phyloP scores from a whole-genome alignment of 306 rosid species.

The Hippophae rhamnoides region DNA sequence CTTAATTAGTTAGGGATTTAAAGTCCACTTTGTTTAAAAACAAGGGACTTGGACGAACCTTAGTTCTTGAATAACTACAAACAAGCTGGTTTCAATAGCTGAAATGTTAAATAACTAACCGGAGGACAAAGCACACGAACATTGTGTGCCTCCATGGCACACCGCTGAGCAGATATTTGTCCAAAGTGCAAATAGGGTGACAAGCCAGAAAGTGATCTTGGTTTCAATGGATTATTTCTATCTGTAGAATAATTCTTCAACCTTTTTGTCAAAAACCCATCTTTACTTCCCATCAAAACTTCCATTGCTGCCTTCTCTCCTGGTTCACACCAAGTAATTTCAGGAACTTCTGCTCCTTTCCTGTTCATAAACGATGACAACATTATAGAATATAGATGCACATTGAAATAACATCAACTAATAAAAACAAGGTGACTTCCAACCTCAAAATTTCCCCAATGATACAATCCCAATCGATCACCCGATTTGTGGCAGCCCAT shows the following conservation, averaged over 20 bases:
- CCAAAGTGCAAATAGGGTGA: slow-evolving; percentile 97
- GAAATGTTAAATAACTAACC: slow-evolving; percentile 33
- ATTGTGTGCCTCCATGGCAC: slow-evolving; percentile 80
- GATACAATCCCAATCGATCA: slow-evolving; percentile 57
- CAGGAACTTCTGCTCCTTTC: slow-evolving; percentile 85
- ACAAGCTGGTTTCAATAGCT: neutral
- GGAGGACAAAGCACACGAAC: slow-evolving; percentile 39
- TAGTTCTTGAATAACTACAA: neutral
- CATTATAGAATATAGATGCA: no score
- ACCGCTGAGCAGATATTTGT: slow-evolving; percentile 78
- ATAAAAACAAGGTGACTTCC: slow-evolving; percentile 5
- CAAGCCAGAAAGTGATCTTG: slow-evolving; percentile 67
- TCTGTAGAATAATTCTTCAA: slow-evolving; percentile 52
- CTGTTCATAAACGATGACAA: slow-evolving; percentile 19
- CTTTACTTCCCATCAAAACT: slow-evolving; percentile 63
- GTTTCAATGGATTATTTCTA: slow-evolving; percentile 66
- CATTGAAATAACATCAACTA: slow-evolving; percentile 10
- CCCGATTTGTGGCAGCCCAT: slow-evolving; percentile 35
- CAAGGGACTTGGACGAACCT: no score
- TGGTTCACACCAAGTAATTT: slow-evolving; percentile 74
- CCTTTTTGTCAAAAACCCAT: slow-evolving; percentile 86
- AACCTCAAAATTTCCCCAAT: slow-evolving; percentile 64
- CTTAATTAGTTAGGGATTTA: no score
- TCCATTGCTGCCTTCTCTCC: slow-evolving; percentile 82
- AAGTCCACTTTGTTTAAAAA: no score